These are phyloP conservation scores for Entonaema liquescens DNA, from an alignment of 495 filamentous ascomycete genomes.

Conservation along the genomic window DNA sequence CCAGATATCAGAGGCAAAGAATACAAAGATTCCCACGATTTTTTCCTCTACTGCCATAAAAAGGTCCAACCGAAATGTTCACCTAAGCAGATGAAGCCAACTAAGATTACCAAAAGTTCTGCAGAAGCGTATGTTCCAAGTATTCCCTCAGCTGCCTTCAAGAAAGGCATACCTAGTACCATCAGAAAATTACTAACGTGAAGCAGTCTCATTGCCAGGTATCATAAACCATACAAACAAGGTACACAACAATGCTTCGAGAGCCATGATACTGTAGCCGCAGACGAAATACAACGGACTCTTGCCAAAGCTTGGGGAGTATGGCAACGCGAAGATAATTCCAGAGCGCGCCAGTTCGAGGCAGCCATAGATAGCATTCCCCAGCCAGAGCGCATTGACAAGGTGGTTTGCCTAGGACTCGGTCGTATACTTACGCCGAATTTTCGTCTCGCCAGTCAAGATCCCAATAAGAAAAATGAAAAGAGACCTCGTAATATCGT, in stretches of 20 bases:
- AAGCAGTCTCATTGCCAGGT: slow-evolving; percentile 19
- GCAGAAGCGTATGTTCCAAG: slow-evolving; percentile 10
- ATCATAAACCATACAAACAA: background rate
- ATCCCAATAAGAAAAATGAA: background rate
- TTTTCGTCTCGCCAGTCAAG: too few relatives aligned
- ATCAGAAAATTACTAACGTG: background rate
- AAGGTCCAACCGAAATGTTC: slow-evolving; percentile 9
- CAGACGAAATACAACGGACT: background rate
- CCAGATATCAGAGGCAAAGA: slow-evolving; percentile 3
- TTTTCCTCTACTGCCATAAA: slow-evolving; percentile 1
- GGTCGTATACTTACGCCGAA: slow-evolving; percentile 1
- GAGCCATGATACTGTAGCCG: background rate
- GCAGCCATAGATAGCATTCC: slow-evolving; percentile 23
- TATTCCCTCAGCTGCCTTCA: background rate
- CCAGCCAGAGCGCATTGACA: slow-evolving; percentile 18
- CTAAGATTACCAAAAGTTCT: background rate
- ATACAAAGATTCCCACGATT: background rate
- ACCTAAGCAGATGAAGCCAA: slow-evolving; percentile 16
- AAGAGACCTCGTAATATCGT: background rate
- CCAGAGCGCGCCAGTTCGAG: slow-evolving; percentile 7
- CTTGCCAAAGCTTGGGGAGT: slow-evolving; percentile 15
- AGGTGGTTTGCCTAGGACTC: slow-evolving; percentile 27
- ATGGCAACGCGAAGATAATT: slow-evolving; percentile 13
- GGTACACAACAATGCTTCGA: background rate
- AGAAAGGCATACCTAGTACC: background rate